Percentiles rank a stretch among this genome's conserved stretches.
phyloP scores from a whole-genome alignment of 805 yeast genomes.

The Yamadazyma ubonensis region DNA sequence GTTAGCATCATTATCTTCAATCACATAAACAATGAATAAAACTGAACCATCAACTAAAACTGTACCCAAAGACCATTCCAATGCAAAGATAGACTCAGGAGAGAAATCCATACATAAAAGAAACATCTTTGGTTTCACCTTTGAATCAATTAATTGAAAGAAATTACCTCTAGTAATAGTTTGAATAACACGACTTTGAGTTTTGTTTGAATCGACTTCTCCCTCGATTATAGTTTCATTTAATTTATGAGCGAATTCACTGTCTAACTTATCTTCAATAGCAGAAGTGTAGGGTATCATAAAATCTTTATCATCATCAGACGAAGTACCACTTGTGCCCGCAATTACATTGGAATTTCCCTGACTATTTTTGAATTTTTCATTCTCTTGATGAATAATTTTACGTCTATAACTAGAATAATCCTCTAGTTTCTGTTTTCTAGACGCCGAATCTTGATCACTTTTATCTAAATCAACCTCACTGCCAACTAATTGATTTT shows the following conservation, averaged over 20 bases:
- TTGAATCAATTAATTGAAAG: conserved; percentile 48
- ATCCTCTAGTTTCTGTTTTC: conserved; percentile 53
- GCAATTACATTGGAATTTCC: conserved; percentile 17
- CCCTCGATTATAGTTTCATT: conserved; percentile 57
- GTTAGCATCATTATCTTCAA: conserved; percentile 46
- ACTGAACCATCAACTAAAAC: conserved; percentile 81
- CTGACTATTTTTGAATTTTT: conserved; percentile 15
- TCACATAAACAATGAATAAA: conserved; percentile 65
- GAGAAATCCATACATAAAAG: conserved; percentile 79
- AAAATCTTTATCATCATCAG: conserved; percentile 26
- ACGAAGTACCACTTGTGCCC: conserved; percentile 11
- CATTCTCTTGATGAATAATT: conserved; percentile 58
- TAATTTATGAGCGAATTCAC: conserved; percentile 54
- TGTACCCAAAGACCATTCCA: conserved; percentile 87
- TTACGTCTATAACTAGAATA: conserved; percentile 59
- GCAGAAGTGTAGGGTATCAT: conserved; percentile 69
- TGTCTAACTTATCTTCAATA: conserved; percentile 61
- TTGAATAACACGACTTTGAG: conserved; percentile 60
- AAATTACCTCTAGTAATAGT: conserved; percentile 70
- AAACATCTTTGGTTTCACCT: conserved; percentile 55
- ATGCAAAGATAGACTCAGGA: conserved; percentile 77
- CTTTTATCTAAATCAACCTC: conserved; percentile 40
- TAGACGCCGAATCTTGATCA: conserved; percentile 48
- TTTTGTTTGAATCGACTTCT: conserved; percentile 50
- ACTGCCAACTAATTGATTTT: conserved; percentile 40